Base-by-base conservation (phyloP, 1,284 basidiomycete genomes). In the Irpex lacteus region DNA sequence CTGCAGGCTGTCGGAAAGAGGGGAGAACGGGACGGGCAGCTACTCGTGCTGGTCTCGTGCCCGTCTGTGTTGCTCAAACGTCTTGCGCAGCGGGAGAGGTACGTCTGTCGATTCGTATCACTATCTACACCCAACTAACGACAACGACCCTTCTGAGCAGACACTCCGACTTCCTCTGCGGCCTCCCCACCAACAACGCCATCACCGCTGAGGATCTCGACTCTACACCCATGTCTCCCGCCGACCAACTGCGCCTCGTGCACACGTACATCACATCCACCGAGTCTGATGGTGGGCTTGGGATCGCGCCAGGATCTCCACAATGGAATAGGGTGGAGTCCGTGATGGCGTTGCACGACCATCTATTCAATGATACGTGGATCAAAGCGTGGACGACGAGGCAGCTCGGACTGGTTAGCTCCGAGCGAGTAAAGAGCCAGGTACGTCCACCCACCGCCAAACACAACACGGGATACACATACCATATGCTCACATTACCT, bases 301-400 rank as follows among this genome's bases (percentile, higher is more conserved):
- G 91, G 1, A 86, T 96, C 61, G 86, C 87, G 5, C 89, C 92
- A 0, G 85, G 83, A 15, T 80, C 86, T 21, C 77, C 83, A 21
- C 83, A 87, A 59, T 97, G 94, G 92, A 81, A 88, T 63, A 86
- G 91, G 59, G 85, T 97, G 19, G 88, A 94, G 70, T 87, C 86
- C 32, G 84, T 96, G 59, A 86, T 94, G 77, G 86, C 88, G 2
- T 80, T 97, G n/a, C 95, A 97, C 69, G 90, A 97, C 74, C 85
- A 86, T 49, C 77, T 83, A 38, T 94, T 92, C 76, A 94, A 95
- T 71, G 82, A 89, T n/a, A 69, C 74, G 1, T 93, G 91, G 91
- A 80, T 90, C 38, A 80, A 82, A 18, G 78, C 82, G 9, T 91
- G 91, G 89, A 86, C 85, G 19, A 80, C 79, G 1, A 79, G 84